Conservation (phyloP, 108 stramenopile species). For the Pseudonitzschia multiseries region DNA sequence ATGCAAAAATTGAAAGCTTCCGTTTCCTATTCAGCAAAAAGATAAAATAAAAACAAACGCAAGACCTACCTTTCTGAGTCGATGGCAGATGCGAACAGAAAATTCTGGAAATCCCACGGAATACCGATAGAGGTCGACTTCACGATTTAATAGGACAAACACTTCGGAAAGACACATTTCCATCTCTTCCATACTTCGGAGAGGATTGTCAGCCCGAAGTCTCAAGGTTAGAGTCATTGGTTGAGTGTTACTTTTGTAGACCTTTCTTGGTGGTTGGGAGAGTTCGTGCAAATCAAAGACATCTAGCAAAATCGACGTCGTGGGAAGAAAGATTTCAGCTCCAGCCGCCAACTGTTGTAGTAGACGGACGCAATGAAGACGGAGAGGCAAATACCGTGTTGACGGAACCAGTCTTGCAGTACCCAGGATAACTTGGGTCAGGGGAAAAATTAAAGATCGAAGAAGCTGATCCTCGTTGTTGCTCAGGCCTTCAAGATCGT, state of each 20-base stretch:
- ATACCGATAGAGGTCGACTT: conserved; percentile 85
- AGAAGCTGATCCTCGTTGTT: conserved; percentile 65
- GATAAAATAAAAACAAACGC: not conserved
- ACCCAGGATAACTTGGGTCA: conserved; percentile 89
- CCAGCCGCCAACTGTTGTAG: conserved; percentile 92
- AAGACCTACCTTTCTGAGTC: conserved; percentile 64
- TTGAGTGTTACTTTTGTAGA: conserved; percentile 35
- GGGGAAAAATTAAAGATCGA: conserved; percentile 82
- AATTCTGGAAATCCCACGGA: conserved; percentile 88
- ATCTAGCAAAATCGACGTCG: conserved; percentile 79
- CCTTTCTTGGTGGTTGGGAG: conserved; percentile 68
- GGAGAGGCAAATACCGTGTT: conserved; percentile 80
- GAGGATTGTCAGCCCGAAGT: conserved; percentile 57
- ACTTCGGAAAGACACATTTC: conserved; percentile 75
- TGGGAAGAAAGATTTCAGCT: conserved; percentile 88
- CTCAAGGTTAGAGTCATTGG: conserved; percentile 33
- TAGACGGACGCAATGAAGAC: conserved; percentile 89
- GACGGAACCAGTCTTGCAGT: conserved; percentile 73
- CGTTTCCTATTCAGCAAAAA: no score
- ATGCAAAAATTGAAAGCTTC: no score
- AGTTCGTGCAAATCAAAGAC: conserved; percentile 86
- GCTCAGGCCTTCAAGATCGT: conserved; percentile 25
- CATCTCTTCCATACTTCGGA: conserved; percentile 78
- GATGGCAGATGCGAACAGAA: conserved; percentile 64
- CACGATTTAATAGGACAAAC: conserved; percentile 79